Conservation (phyloP, 176 grass and related monocot genomes). For the Musa schizocarpa region DNA sequence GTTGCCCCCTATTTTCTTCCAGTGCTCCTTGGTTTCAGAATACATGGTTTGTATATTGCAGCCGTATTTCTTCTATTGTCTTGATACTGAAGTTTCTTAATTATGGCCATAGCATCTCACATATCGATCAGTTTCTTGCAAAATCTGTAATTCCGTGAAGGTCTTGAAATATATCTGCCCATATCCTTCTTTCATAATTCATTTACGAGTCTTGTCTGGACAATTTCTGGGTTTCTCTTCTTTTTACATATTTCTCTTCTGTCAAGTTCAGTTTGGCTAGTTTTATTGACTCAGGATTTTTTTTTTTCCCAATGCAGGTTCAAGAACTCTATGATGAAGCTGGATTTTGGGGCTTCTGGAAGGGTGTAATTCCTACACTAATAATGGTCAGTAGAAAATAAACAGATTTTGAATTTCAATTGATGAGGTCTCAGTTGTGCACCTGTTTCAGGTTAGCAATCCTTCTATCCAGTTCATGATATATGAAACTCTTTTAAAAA, state of each 20-base stretch:
- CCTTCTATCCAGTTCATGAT: conserved; percentile 97
- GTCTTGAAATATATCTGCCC: too few relatives aligned
- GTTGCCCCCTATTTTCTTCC: too few relatives aligned
- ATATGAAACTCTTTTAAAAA: conserved; percentile 93
- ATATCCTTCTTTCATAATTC: too few relatives aligned
- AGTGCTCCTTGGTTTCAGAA: too few relatives aligned
- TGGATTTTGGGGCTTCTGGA: conserved; percentile 84
- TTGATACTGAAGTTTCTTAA: too few relatives aligned
- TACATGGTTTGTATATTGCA: too few relatives aligned
- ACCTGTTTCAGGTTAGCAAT: conserved; percentile 65
- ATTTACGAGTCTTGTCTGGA: too few relatives aligned
- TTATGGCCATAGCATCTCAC: too few relatives aligned
- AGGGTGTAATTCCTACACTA: conserved; percentile 81
- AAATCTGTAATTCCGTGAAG: too few relatives aligned
- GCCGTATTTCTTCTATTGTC: too few relatives aligned
- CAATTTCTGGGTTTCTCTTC: background rate
- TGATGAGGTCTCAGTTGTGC: conserved; percentile 16
- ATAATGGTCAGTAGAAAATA: conserved; percentile 61
- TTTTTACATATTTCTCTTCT: background rate
- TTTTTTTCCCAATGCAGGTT: conserved; percentile 41
- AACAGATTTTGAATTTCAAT: conserved; percentile 1
- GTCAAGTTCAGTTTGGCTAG: background rate
- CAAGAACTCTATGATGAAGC: conserved; percentile 85
- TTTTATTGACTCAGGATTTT: conserved; percentile 12
- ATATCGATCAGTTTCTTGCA: too few relatives aligned